These are phyloP conservation scores for Tetragonia tetragonoides DNA, from an alignment of 148 eudicot genomes.

Conservation along the genomic window DNA sequence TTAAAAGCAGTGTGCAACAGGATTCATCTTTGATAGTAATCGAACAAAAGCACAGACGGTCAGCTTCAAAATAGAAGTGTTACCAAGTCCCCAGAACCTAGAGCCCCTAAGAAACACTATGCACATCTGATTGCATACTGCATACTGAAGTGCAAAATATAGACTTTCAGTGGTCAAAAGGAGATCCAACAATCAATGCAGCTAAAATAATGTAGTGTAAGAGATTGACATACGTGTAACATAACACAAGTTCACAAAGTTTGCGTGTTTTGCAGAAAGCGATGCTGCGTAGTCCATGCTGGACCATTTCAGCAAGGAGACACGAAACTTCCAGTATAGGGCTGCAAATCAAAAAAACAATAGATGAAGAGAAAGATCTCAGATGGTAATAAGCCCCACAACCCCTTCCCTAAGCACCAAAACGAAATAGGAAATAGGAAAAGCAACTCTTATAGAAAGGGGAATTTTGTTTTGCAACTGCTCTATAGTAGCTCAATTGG, in stretches of 20 bases:
- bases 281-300: slow-evolving; percentile 94
- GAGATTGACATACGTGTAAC: slow-evolving; percentile 67
- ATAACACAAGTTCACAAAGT: slow-evolving; percentile 93
- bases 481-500: too few relatives aligned
- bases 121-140: not conserved
- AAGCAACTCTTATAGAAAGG: too few relatives aligned
- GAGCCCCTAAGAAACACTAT: not conserved
- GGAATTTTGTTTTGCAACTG: too few relatives aligned
- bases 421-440: too few relatives aligned
- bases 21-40: slow-evolving; percentile 2
- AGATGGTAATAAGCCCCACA: too few relatives aligned
- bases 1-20: not conserved
- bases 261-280: slow-evolving; percentile 97
- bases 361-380: not conserved
- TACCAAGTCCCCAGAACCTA: slow-evolving; percentile 1
- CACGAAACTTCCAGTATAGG: slow-evolving; percentile 71
- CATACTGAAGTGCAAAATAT: not conserved
- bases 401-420: too few relatives aligned
- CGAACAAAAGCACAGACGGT: not conserved
- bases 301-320: slow-evolving; percentile 87
- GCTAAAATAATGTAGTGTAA: not conserved
- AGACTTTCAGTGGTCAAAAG: not conserved
- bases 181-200: not conserved
- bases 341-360: slow-evolving; percentile 50
- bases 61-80: not conserved